Evolutionary conservation across 495 filamentous ascomycete genomes (phyloP), one percentile per base, ranked within the genome.

Genomic region (Sporormia fimetaria): DNA sequence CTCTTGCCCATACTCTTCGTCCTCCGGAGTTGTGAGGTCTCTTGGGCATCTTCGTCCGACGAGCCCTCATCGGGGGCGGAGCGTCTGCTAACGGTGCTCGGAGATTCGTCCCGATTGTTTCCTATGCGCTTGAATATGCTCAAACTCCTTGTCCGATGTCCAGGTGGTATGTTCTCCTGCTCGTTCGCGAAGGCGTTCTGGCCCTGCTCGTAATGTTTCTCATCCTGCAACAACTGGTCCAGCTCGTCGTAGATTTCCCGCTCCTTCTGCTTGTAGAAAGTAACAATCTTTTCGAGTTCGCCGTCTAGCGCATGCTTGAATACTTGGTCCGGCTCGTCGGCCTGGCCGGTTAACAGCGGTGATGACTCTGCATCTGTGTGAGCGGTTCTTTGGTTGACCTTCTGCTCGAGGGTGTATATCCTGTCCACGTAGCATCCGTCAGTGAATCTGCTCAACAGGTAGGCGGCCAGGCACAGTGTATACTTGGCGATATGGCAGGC

Each of bases 351-450:
- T 37, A 98, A 76, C 16, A 95, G 70, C 2, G 90, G 88, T 9
- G 86, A 81, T 10, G 77, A 76, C 66, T 98, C 90, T 38, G 74
- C 71, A 61, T 96, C 90, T 7, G 57, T 42, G 12, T 45, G 57
- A 47, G 30, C 47, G 8, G 52, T 60, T 48, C 61, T 62, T 55
- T 68, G 76, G 51, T 78, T 69, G 47, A 73, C 67, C 49, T 64
- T 71, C 67, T 93, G 90, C 63, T 98, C 90, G 46, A 98, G 78
- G 18, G 77, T 73, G 66, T 94, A 98, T 49, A 98, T 95, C 43
- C 87, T 94, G 37, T 25, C 37, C 65, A 42, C 11, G 22, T 52
- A 64, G 59, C 52, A 44, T 46, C 45, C 31, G 47, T 56, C 31
- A 57, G 51, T 35, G 14, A n/a, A n/a, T 21, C 17, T 16, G 18